Percentiles rank a stretch among this genome's conserved stretches.
Evolutionary conservation across 352 stramenopile species (phyloP).

Genomic region (Ophiocytium majus): DNA sequence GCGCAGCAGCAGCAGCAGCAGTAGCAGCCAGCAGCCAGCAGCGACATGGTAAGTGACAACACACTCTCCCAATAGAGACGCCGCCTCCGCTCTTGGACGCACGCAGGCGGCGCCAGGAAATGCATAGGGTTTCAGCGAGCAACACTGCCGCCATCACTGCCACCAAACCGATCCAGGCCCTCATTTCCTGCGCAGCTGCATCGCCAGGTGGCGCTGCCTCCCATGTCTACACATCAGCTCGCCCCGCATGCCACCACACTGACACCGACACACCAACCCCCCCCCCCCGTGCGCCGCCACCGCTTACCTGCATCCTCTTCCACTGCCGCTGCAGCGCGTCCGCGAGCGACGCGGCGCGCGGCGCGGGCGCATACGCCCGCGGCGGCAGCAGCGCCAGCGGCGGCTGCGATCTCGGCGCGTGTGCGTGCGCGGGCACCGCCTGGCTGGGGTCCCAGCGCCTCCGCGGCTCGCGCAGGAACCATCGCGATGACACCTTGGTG

Average conservation of each 20-base stretch:
- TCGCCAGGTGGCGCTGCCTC: no score
- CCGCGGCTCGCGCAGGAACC: neutral
- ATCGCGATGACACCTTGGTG: neutral
- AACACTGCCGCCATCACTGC: no score
- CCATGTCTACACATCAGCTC: no score
- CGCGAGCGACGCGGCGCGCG: neutral
- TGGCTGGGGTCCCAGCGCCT: neutral
- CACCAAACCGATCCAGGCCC: no score
- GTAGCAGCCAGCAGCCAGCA: no score
- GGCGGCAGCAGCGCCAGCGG: neutral
- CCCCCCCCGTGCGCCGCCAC: no score
- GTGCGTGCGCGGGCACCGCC: neutral
- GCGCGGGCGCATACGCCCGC: neutral
- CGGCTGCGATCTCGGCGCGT: neutral
- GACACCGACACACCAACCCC: no score
- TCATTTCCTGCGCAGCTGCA: no score
- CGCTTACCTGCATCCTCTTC: neutral
- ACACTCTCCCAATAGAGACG: no score
- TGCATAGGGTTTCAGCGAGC: no score
- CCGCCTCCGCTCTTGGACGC: neutral
- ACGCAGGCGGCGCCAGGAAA: neutral
- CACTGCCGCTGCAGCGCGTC: neutral
- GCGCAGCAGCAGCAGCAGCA: neutral
- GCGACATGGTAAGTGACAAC: no score
- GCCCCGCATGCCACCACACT: no score